Evolutionary conservation across 2,329 filamentous ascomycete species (phyloP), one percentile per base, ranked within the genome.

Genomic region (Ceratocystis smalleyi): DNA sequence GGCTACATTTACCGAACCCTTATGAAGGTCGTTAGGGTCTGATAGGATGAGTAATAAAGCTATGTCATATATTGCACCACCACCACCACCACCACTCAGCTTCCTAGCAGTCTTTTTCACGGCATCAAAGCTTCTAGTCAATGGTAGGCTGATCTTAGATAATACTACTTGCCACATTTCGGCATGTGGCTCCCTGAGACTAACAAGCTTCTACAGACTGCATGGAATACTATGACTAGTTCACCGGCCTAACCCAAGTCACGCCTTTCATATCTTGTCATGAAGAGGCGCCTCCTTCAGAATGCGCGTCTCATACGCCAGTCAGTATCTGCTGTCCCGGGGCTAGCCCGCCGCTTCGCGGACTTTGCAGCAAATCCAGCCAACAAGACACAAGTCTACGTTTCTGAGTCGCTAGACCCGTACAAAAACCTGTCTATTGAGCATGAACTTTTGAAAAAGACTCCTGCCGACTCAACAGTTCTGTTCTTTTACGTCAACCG

Each of bases 341-440:
- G 22, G 22, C 1, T 10, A 43, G 12, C 10, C 8, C 57, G 57
- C 17, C 10, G 45, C 69, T 78, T 75, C 30, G 72, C 71, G 62
- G 72, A 74, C 7, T 71, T 74, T 17, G 74, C 76, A 27, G 72
- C 76, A 1, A 69, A 78, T 67, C 71, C 77, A n/a, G 71, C 75
- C 19, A 77, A 77, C 70, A 76, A 74, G 68, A 74, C 79, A 17
- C 87, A 92, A 68, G 80, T 91, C 69, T 91, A 90, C 75, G 77
- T 84, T 67, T 91, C 88, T 10, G 76, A 76, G 67, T 87, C 83
- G 64, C 77, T 75, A 61, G 83, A 95, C 71, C 91, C 94, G 3
- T 92, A 87, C 73, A 77, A 95, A 70, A 99, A 99, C 75, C 88
- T 99, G 65, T 91, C 91, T 40, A 86, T 96, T 70, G 94, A 99